phyloP scores from a whole-genome alignment of 768 basidiomycete genomes.

The Sporobolomyces phaffii region DNA sequence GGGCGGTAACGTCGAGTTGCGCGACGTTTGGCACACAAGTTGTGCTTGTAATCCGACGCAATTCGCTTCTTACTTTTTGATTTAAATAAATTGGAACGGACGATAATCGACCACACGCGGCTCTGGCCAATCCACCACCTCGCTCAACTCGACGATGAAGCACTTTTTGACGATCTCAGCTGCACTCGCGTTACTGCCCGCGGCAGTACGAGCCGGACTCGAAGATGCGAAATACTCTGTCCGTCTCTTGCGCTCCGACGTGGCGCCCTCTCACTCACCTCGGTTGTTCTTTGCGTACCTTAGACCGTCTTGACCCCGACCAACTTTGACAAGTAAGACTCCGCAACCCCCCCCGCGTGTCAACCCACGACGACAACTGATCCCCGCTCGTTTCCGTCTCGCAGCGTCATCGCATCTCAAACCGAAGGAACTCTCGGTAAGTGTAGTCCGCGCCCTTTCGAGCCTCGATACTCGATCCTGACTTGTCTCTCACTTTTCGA shows the following conservation, averaged over 20 bases:
- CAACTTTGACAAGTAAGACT: constrained; percentile 72
- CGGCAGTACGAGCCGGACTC: constrained; percentile 33
- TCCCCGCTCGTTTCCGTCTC: constrained; percentile 34
- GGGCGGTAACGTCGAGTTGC: too few relatives aligned
- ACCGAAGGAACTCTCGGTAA: constrained; percentile 56
- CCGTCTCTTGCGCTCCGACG: neutral
- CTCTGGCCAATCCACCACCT: neutral
- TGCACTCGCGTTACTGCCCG: neutral
- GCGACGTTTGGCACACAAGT: too few relatives aligned
- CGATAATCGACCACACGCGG: too few relatives aligned
- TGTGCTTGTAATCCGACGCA: too few relatives aligned
- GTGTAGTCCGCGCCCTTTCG: neutral
- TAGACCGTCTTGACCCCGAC: constrained; percentile 55
- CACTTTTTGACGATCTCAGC: neutral
- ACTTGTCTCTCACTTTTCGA: neutral
- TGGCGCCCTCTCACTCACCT: neutral
- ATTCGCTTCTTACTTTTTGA: too few relatives aligned
- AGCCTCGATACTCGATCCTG: neutral
- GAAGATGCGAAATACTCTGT: constrained; percentile 39
- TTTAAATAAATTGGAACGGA: too few relatives aligned
- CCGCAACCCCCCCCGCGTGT: too few relatives aligned
- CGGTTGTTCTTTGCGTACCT: too few relatives aligned
- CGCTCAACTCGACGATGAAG: constrained; percentile 3
- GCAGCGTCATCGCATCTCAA: constrained; percentile 65
- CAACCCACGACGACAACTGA: neutral